These are phyloP conservation scores for Phyllachora maydis DNA, from an alignment of 2,329 filamentous ascomycete genomes.

Conservation along the genomic window DNA sequence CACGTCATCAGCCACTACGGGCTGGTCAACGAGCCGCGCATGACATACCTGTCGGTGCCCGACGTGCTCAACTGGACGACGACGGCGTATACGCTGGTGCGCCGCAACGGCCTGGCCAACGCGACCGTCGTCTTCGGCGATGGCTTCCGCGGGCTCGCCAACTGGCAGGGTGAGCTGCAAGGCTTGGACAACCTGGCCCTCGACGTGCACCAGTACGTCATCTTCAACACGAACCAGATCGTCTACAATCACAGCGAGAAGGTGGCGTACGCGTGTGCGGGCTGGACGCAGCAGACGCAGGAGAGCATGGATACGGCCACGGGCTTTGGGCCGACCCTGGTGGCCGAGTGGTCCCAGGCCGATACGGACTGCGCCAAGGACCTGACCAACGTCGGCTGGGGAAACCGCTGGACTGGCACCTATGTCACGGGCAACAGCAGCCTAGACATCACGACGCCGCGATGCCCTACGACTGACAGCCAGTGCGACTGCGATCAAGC, in stretches of 20 bases:
- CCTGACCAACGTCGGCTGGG: conserved; percentile 77
- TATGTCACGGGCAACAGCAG: conserved; percentile 44
- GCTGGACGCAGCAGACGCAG: conserved; percentile 64
- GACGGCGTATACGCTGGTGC: conserved; percentile 50
- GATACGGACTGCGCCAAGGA: conserved; percentile 83
- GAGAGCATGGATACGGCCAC: conserved; percentile 50
- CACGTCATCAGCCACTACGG: conserved; percentile 89
- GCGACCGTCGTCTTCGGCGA: conserved; percentile 72
- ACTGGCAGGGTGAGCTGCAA: conserved; percentile 75
- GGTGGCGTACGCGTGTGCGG: conserved; percentile 68
- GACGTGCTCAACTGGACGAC: conserved; percentile 65
- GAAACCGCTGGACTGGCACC: conserved; percentile 83
- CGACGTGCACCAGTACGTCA: conserved; percentile 97
- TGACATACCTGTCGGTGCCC: conserved; percentile 47
- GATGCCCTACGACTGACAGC: conserved; percentile 47
- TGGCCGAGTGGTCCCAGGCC: conserved; percentile 94
- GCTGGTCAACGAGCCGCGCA: conserved; percentile 81
- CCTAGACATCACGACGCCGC: conserved; percentile 43
- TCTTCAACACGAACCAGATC: conserved; percentile 85
- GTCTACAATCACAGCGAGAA: conserved; percentile 64
- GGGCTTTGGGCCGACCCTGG: conserved; percentile 83
- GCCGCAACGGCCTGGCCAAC: conserved; percentile 49
- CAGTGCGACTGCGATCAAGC: conserved; percentile 55
- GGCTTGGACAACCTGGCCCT: conserved; percentile 54
- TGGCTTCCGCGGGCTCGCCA: conserved; percentile 76